Conservation (phyloP, 495 filamentous ascomycete genomes). For the Poronia punctata region DNA sequence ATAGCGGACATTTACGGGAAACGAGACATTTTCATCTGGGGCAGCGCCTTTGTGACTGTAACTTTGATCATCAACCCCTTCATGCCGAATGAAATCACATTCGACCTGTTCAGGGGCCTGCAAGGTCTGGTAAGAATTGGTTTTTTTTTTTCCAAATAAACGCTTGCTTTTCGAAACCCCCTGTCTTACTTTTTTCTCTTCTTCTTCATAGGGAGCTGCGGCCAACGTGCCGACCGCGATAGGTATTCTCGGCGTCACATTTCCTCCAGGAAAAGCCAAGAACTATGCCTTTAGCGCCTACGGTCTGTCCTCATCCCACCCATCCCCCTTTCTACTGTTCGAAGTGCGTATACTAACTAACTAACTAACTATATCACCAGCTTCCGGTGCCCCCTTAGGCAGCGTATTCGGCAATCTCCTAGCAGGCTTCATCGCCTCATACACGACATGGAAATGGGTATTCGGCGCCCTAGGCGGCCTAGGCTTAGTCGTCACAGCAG, state of each 20-base stretch:
- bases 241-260: conserved; percentile 55
- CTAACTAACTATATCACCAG: no score
- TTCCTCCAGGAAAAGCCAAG: conserved; percentile 54
- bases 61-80: conserved; percentile 60
- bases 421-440: conserved; percentile 47
- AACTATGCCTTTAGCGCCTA: conserved; percentile 55
- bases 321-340: no score
- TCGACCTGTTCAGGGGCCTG: conserved; percentile 66
- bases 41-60: conserved; percentile 56
- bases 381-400: conserved; percentile 52
- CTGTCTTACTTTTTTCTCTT: conserved; percentile 16
- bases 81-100: conserved; percentile 55
- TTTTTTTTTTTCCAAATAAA: conserved; percentile 7
- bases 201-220: conserved; percentile 50
- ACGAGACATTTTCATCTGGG: conserved; percentile 58
- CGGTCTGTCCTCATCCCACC: conserved; percentile 17
- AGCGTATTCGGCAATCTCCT: conserved; percentile 50
- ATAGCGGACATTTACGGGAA: conserved; percentile 70
- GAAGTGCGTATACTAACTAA: no score
- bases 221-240: conserved; percentile 60
- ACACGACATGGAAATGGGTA: conserved; percentile 54
- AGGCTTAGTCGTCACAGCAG: conserved; percentile 49
- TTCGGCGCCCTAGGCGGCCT: conserved; percentile 62
- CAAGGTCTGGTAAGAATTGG: conserved; percentile 54
- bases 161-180: not conserved